These are phyloP conservation scores for Schizonepeta tenuifolia DNA, from an alignment of 257 asterid species.

Conservation along the genomic window DNA sequence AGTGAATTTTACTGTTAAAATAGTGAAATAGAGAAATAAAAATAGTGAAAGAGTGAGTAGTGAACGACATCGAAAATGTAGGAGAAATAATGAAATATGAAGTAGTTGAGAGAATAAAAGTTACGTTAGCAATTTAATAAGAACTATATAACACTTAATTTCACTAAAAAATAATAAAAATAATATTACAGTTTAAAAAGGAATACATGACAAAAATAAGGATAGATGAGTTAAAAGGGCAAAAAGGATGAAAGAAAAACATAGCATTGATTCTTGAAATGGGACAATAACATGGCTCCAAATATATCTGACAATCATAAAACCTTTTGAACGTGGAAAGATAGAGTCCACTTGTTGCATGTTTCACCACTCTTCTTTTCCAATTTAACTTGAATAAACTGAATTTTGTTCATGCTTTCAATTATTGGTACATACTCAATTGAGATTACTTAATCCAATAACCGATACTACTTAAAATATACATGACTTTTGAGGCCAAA, in stretches of 20 bases:
- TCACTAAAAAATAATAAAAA: too few relatives aligned
- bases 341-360: slow-evolving; percentile 60
- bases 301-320: slow-evolving; percentile 43
- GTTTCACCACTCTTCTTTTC: slow-evolving; percentile 38
- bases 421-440: slow-evolving; percentile 47
- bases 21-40: too few relatives aligned
- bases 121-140: too few relatives aligned
- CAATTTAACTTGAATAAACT: slow-evolving; percentile 36
- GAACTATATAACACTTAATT: too few relatives aligned
- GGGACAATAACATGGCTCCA: slow-evolving; percentile 58
- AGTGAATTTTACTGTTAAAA: too few relatives aligned
- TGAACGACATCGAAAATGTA: too few relatives aligned
- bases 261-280: slow-evolving; percentile 47
- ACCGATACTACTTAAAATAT: slow-evolving; percentile 2
- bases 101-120: too few relatives aligned
- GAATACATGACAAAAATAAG: too few relatives aligned
- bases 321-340: slow-evolving; percentile 60
- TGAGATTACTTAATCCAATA: slow-evolving; percentile 12
- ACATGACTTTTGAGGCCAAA: not conserved
- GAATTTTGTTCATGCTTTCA: slow-evolving; percentile 39
- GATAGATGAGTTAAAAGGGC: too few relatives aligned
- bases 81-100: too few relatives aligned
- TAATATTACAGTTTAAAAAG: too few relatives aligned
- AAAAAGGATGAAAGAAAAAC: not conserved
- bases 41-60: too few relatives aligned